A percentile compares a stretch with the other conserved stretches of the same genome.
Evolutionary conservation across 2,329 filamentous ascomycete genomes (phyloP).

Genomic region (Fusarium poae): DNA sequence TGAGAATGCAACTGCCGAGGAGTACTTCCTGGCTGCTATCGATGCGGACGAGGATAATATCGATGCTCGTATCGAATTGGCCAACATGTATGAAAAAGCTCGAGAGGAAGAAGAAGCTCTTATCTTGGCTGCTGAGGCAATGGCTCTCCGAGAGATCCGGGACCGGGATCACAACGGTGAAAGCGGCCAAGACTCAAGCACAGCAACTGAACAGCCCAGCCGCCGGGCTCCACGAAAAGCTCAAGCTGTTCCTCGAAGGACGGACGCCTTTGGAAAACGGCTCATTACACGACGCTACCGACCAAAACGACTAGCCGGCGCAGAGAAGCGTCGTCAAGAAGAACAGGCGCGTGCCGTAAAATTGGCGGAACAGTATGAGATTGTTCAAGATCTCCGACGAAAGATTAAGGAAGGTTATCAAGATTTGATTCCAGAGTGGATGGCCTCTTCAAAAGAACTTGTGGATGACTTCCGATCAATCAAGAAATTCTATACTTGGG

Average conservation of each 20-base stretch:
- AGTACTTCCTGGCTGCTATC: conserved; percentile 80
- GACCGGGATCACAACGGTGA: conserved; percentile 45
- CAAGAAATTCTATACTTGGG: conserved; percentile 75
- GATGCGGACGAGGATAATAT: conserved; percentile 78
- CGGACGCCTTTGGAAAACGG: conserved; percentile 34
- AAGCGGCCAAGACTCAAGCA: conserved; percentile 3
- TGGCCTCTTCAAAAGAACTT: conserved; percentile 69
- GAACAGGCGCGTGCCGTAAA: conserved; percentile 59
- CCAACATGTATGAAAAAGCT: conserved; percentile 84
- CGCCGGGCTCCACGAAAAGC: conserved; percentile 31
- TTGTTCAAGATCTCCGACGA: conserved; percentile 59
- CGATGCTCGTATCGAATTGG: conserved; percentile 82
- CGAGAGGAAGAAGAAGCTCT: conserved; percentile 82
- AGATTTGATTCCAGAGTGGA: conserved; percentile 65
- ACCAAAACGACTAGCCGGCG: conserved; percentile 61
- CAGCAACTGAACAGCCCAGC: conserved; percentile 9
- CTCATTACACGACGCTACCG: conserved; percentile 58
- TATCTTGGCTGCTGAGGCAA: conserved; percentile 80
- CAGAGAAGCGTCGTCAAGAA: conserved; percentile 60
- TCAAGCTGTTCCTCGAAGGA: conserved; percentile 23
- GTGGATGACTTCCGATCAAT: conserved; percentile 74
- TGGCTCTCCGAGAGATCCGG: conserved; percentile 70
- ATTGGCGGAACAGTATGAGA: conserved; percentile 58
- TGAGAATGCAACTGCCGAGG: conserved; percentile 77
- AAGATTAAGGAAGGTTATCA: conserved; percentile 58